These are phyloP conservation scores for Fusarium camptoceras DNA, from an alignment of 2,329 filamentous ascomycete species.

Conservation along the genomic window DNA sequence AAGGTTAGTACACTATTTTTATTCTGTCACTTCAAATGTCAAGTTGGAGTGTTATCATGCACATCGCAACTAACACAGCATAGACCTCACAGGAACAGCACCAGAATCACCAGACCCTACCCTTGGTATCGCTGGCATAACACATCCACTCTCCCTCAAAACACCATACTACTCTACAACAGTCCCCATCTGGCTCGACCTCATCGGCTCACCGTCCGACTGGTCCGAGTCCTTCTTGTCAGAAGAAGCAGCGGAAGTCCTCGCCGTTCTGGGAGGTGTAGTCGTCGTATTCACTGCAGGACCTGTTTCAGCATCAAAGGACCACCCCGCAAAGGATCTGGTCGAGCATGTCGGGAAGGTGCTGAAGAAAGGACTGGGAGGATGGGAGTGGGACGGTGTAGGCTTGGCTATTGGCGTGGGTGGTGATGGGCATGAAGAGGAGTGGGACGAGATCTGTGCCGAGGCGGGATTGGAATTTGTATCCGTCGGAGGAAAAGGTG, in stretches of 20 bases:
- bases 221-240: constrained; percentile 71
- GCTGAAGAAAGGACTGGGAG: constrained; percentile 67
- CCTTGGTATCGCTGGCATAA: constrained; percentile 67
- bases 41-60: background rate
- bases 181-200: constrained; percentile 76
- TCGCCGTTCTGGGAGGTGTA: constrained; percentile 70
- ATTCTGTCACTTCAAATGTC: background rate
- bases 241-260: constrained; percentile 71
- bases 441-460: constrained; percentile 71
- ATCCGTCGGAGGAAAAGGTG: constrained; percentile 57
- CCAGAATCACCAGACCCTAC: constrained; percentile 52
- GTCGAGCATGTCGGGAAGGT: constrained; percentile 66
- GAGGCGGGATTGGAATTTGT: constrained; percentile 73
- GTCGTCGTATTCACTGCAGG: constrained; percentile 56
- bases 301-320: constrained; percentile 14
- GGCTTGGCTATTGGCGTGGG: constrained; percentile 69
- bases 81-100: constrained; percentile 65
- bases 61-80: constrained; percentile 6
- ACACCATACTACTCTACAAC: constrained; percentile 71
- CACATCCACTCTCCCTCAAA: constrained; percentile 65
- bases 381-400: constrained; percentile 74
- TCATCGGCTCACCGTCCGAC: constrained; percentile 61
- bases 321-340: constrained; percentile 53
- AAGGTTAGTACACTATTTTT: constrained; percentile 55
- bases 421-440: constrained; percentile 60